Conservation (phyloP, 441 rosid genomes). For the Erodium texanum region DNA sequence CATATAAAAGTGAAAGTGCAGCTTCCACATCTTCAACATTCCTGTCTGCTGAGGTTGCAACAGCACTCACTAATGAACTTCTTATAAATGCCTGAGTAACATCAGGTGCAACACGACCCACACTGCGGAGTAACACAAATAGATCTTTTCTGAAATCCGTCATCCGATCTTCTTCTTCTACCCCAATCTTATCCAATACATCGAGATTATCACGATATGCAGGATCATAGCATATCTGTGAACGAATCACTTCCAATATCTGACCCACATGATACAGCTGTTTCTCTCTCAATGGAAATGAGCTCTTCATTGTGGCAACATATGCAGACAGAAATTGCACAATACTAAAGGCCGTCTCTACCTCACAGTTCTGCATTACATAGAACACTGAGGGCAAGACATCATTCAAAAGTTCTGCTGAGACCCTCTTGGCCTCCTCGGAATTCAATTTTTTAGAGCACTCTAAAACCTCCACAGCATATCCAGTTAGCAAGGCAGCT, state of each 20-base stretch:
- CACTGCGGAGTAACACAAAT: conserved; percentile 64
- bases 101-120: conserved; percentile 82
- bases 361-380: conserved; percentile 63
- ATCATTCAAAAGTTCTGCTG: conserved; percentile 64
- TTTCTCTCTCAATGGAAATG: conserved; percentile 22
- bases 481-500: conserved; percentile 66
- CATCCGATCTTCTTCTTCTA: conserved; percentile 89
- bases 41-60: conserved; percentile 48
- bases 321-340: conserved; percentile 76
- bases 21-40: conserved; percentile 94
- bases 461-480: conserved; percentile 73
- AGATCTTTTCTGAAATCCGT: conserved; percentile 73
- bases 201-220: conserved; percentile 57
- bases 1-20: conserved; percentile 81
- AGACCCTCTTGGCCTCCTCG: conserved; percentile 46
- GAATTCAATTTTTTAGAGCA: conserved; percentile 59
- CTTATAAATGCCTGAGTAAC: conserved; percentile 63
- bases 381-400: conserved; percentile 78
- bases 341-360: conserved; percentile 49
- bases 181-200: conserved; percentile 68
- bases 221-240: conserved; percentile 70
- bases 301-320: conserved; percentile 68
- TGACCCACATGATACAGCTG: conserved; percentile 53
- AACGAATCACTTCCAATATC: conserved; percentile 70
- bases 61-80: conserved; percentile 58